Conservation (phyloP, 2,329 filamentous ascomycete genomes). For the Pseudocercospora crystallina region DNA sequence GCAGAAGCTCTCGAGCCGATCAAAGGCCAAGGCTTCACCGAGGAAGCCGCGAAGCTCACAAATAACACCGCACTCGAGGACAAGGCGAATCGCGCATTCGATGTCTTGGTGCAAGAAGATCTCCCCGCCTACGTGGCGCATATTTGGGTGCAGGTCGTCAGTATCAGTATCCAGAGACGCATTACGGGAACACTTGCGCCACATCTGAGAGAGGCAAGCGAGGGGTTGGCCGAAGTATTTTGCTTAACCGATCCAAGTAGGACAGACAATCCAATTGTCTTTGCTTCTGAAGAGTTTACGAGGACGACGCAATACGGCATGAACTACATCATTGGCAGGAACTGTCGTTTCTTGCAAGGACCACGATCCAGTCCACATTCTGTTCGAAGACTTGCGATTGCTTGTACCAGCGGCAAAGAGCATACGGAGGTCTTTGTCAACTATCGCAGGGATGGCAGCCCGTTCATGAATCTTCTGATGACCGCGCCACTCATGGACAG, state of each 20-base stretch:
- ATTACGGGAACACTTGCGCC: constrained; percentile 67
- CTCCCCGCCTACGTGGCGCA: constrained; percentile 71
- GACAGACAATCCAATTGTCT: constrained; percentile 73
- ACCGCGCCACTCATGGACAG: constrained; percentile 70
- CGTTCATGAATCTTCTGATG: constrained; percentile 76
- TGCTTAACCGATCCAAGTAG: constrained; percentile 73
- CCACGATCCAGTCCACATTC: constrained; percentile 67
- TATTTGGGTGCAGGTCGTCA: constrained; percentile 68
- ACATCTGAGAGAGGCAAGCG: constrained; percentile 66
- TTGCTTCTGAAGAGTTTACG: constrained; percentile 75
- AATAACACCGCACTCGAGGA: constrained; percentile 60
- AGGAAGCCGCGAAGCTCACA: constrained; percentile 52
- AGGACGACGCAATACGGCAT: constrained; percentile 73
- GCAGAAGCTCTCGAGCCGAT: constrained; percentile 60
- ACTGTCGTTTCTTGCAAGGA: constrained; percentile 77
- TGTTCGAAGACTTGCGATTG: constrained; percentile 61
- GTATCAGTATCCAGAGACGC: constrained; percentile 64
- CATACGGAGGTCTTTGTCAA: constrained; percentile 74
- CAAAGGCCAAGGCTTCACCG: constrained; percentile 56
- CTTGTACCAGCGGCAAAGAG: constrained; percentile 63
- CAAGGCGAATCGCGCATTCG: constrained; percentile 65
- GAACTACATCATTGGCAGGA: constrained; percentile 70
- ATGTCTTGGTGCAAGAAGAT: constrained; percentile 64
- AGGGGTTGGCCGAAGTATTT: constrained; percentile 74
- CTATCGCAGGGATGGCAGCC: constrained; percentile 71